These are phyloP conservation scores for Brachypodium distachyon DNA, from an alignment of 202 grass and related monocot species.

Conservation along the genomic window DNA sequence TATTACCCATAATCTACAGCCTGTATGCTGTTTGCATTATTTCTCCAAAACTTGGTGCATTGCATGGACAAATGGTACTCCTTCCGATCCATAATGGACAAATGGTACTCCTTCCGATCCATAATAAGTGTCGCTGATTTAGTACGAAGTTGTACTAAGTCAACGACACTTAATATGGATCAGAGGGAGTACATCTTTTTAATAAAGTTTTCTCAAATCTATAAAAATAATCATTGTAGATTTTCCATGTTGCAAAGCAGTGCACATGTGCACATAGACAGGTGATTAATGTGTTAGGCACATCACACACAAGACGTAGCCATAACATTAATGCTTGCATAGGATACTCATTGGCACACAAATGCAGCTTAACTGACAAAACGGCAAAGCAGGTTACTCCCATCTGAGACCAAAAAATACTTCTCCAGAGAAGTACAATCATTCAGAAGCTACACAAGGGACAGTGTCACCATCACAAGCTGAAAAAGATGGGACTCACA, in stretches of 20 bases:
- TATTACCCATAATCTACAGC: background rate
- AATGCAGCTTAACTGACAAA: conserved; percentile 14
- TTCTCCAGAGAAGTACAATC: background rate
- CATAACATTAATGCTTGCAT: conserved; percentile 14
- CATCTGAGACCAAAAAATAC: background rate
- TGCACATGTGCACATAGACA: background rate
- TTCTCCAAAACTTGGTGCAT: no score
- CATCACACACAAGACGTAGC: conserved; percentile 5
- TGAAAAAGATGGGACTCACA: background rate
- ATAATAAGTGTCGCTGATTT: no score
- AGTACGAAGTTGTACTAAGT: no score
- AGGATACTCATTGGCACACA: conserved; percentile 28
- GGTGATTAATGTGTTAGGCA: background rate
- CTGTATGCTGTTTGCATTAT: background rate
- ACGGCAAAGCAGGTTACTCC: background rate
- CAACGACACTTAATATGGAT: no score
- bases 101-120: no score
- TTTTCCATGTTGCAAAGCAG: background rate
- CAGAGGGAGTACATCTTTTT: background rate
- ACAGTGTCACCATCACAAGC: background rate
- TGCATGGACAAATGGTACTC: background rate
- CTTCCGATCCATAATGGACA: no score
- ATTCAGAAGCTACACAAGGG: background rate
- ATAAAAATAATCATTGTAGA: background rate
- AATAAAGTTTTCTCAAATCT: background rate